These are phyloP conservation scores for Nannizzia gypsea DNA, from an alignment of 2,329 filamentous ascomycete genomes.

Conservation along the genomic window DNA sequence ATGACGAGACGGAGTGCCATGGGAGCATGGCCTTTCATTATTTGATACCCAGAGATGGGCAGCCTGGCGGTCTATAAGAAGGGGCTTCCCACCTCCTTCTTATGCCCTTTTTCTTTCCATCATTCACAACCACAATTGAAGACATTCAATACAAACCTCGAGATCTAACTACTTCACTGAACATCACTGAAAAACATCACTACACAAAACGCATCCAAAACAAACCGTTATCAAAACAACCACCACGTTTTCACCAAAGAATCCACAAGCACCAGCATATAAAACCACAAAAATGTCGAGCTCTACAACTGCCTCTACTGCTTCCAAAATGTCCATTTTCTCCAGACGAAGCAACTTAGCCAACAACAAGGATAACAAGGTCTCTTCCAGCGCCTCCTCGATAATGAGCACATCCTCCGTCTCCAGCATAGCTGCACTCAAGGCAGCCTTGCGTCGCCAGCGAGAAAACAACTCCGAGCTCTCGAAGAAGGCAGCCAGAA, in stretches of 20 bases:
- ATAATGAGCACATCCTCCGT: slow-evolving; percentile 5
- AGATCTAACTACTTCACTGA: not conserved
- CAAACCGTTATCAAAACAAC: not conserved
- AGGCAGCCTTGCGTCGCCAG: slow-evolving; percentile 2
- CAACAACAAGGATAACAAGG: not conserved
- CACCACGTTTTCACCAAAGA: not conserved
- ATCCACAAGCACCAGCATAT: not conserved
- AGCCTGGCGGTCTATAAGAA: slow-evolving; percentile 7
- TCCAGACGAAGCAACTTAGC: not conserved
- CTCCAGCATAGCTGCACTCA: slow-evolving; percentile 8
- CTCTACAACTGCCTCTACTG: not conserved
- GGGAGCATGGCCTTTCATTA: not conserved
- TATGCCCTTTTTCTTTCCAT: not conserved
- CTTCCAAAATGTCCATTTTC: not conserved
- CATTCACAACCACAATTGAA: not conserved
- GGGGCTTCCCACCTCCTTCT: slow-evolving; percentile 4
- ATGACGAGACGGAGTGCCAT: not conserved
- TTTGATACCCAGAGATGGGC: not conserved
- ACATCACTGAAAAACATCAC: not conserved
- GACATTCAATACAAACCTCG: not conserved
- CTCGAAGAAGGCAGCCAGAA: not conserved
- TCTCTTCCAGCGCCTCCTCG: slow-evolving; percentile 1
- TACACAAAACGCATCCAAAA: not conserved
- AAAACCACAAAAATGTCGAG: not conserved
- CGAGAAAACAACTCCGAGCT: not conserved